These are phyloP conservation scores for Verticillium nonalfalfae DNA, from an alignment of 2,329 filamentous ascomycete genomes.

Conservation along the genomic window DNA sequence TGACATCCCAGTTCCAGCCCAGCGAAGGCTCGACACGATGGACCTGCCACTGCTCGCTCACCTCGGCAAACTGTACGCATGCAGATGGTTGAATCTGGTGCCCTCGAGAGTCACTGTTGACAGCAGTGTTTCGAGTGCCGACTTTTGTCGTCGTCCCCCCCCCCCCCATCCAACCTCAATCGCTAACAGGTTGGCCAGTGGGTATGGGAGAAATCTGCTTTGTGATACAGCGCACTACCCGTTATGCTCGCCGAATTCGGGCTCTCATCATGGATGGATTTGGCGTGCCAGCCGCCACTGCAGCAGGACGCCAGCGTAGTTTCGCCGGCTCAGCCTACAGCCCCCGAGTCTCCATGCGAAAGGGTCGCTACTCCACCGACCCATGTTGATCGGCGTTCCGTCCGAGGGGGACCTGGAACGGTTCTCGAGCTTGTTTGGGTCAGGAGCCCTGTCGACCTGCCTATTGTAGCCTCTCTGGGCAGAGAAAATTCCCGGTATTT, in stretches of 20 bases:
- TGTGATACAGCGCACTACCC: too few species aligned
- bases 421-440: background rate
- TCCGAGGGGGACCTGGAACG: background rate
- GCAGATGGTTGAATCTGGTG: too few species aligned
- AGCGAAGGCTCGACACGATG: background rate
- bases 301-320: background rate
- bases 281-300: background rate
- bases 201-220: too few species aligned
- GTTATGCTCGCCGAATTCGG: too few species aligned
- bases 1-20: background rate
- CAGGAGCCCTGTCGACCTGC: background rate
- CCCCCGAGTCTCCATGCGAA: background rate
- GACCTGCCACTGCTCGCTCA: background rate
- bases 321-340: background rate
- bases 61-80: background rate
- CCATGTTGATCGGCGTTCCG: background rate
- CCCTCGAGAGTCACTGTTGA: too few species aligned
- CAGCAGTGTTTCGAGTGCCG: too few species aligned
- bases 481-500: background rate
- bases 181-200: too few species aligned
- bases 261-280: background rate
- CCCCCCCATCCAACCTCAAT: too few species aligned
- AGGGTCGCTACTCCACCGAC: background rate
- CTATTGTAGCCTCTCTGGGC: background rate
- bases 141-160: too few species aligned